Evolutionary conservation across 73 alveolate genomes (phyloP), one percentile per base, ranked within the genome.

Genomic region (Paramecium caudatum): DNA sequence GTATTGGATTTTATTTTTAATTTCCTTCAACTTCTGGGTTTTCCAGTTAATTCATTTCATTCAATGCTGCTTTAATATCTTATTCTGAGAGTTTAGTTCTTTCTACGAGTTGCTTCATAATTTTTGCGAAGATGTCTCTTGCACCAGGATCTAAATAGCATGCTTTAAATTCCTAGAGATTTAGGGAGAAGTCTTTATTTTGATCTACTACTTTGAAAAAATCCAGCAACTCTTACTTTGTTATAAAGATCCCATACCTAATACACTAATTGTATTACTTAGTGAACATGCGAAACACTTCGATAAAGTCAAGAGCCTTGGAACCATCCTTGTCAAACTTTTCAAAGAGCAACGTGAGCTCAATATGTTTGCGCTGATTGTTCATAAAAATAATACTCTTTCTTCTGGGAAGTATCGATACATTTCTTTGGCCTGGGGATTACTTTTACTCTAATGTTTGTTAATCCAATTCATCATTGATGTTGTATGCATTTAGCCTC

Each of bases 291-390:
- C 88, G 36, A 19, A 74, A 74, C 5, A 74, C 88, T 43, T 74
- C 88, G 16, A 74, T 74, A 17, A 74, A 74, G 21, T 74, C 88
- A 41, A 74, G 68, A 19, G 88, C 88, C 9, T 74, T 74, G 65
- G 88, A 74, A 74, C 68, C 88, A 74, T 74, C 88, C 6, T 45
- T 74, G 47, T 74, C 88, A 43, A 74, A 74, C 47, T 74, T 74
- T 47, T 74, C 68, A 43, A 74, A 74, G 43, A 74, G 37, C 9
- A 65, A 49, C 33, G 83, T 65, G 2, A 65, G 36, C 34, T 65
- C 83, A 33, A 65, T 65, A 43, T 65, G 83, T 65, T 36, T 65
- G 30, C 80, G 80, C 80, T 55, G 80, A 55, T 55, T 37, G 45
- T 55, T 55, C 80, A 55, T 55, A 27, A 27, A 55, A 7, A 55